These are phyloP conservation scores for Chlamydomonas eustigma DNA, from an alignment of 139 green algal species.

Conservation along the genomic window DNA sequence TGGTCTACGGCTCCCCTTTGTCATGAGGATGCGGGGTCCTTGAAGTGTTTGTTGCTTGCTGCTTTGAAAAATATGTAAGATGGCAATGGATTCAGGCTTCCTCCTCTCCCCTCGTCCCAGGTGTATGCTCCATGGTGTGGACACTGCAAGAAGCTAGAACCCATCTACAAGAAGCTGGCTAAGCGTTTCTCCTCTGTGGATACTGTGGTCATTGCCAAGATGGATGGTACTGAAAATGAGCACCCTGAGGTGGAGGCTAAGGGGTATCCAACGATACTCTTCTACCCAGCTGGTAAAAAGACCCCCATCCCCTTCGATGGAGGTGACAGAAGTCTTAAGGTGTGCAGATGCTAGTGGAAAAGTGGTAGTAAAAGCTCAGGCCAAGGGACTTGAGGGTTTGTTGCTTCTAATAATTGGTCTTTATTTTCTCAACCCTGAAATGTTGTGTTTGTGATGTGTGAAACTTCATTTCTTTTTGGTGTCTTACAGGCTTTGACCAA, in stretches of 20 bases:
- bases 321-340: conserved; percentile 48
- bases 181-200: conserved; percentile 72
- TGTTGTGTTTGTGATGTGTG: background rate
- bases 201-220: conserved; percentile 72
- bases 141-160: conserved; percentile 77
- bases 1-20: no score
- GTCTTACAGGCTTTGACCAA: conserved; percentile 51
- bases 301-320: conserved; percentile 41
- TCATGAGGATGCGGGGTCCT: no score
- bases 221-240: conserved; percentile 78
- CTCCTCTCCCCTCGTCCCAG: conserved; percentile 2
- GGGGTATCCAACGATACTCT: conserved; percentile 67
- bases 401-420: background rate
- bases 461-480: background rate
- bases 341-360: no score
- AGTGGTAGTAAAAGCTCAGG: no score
- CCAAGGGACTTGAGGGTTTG: no score
- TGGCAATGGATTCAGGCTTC: background rate
- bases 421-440: background rate
- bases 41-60: no score
- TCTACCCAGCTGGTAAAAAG: conserved; percentile 46
- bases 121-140: conserved; percentile 87
- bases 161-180: conserved; percentile 80
- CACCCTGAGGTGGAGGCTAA: conserved; percentile 58
- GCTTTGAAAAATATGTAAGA: no score